Evolutionary conservation across 257 asterid genomes (phyloP).

Genomic region (Cinchona pubescens): DNA sequence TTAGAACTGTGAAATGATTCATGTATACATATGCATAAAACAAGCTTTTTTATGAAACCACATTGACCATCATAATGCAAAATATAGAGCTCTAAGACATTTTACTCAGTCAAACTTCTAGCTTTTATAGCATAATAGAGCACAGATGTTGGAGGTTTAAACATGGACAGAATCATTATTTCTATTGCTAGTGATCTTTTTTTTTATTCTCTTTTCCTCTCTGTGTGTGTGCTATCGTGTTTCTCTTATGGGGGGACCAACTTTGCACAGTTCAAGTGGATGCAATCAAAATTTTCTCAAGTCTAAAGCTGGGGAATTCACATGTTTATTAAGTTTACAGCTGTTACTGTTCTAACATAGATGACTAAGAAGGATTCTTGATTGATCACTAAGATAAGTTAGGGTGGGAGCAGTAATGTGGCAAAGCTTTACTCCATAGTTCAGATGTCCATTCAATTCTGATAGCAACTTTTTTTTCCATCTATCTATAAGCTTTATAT

Average conservation of each 20-base stretch:
- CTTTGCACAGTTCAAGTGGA: neutral
- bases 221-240: neutral
- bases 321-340: neutral
- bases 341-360: neutral
- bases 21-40: no score
- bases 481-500: neutral
- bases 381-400: neutral
- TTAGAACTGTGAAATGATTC: neutral
- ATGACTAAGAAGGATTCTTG: neutral
- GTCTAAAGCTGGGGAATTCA: neutral
- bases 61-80: neutral
- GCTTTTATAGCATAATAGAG: neutral
- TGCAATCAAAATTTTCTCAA: neutral
- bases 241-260: no score
- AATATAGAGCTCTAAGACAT: neutral
- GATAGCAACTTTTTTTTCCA: neutral
- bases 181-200: neutral
- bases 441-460: neutral
- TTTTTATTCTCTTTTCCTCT: no score
- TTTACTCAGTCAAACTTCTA: neutral
- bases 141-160: neutral
- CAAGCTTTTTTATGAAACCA: neutral
- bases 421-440: neutral
- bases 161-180: no score
- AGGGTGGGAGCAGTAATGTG: neutral